These are phyloP conservation scores for Phaffomyces opuntiae DNA, from an alignment of 805 yeast genomes.

Conservation along the genomic window DNA sequence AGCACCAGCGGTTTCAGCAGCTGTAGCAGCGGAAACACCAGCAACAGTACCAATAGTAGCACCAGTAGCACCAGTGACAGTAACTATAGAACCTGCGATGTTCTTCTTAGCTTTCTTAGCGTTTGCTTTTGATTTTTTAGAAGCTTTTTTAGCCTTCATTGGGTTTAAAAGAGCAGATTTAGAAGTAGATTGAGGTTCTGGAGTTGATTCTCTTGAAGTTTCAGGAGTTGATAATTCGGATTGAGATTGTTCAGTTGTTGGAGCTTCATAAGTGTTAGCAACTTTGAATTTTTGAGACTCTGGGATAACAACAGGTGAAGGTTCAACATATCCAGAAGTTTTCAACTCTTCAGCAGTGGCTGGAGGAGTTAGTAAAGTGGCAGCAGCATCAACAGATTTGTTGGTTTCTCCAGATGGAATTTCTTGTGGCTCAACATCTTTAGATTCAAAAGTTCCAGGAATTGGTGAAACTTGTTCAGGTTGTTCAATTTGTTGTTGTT, in stretches of 20 bases:
- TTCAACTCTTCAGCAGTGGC: conserved; percentile 8
- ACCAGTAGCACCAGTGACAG: conserved; percentile 2
- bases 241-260: not conserved
- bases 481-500: not conserved
- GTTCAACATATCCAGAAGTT: conserved; percentile 1
- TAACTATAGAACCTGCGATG: conserved; percentile 2
- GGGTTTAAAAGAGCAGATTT: not conserved
- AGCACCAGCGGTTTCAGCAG: conserved; percentile 1
- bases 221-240: not conserved
- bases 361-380: conserved; percentile 19
- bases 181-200: not conserved
- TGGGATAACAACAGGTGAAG: conserved; percentile 1
- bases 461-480: not conserved
- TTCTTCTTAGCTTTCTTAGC: conserved; percentile 1
- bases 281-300: conserved; percentile 7
- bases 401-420: not conserved
- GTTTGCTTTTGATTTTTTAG: too few relatives aligned
- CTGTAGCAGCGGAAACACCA: conserved; percentile 3
- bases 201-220: conserved; percentile 1
- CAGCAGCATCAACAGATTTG: not conserved
- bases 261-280: conserved; percentile 1
- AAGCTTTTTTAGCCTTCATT: too few relatives aligned
- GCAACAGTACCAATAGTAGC: not conserved
- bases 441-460: not conserved
- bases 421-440: not conserved